Evolutionary conservation across 1,139 yeast genomes (phyloP).

Genomic region (Suhomyces chickasaworum): DNA sequence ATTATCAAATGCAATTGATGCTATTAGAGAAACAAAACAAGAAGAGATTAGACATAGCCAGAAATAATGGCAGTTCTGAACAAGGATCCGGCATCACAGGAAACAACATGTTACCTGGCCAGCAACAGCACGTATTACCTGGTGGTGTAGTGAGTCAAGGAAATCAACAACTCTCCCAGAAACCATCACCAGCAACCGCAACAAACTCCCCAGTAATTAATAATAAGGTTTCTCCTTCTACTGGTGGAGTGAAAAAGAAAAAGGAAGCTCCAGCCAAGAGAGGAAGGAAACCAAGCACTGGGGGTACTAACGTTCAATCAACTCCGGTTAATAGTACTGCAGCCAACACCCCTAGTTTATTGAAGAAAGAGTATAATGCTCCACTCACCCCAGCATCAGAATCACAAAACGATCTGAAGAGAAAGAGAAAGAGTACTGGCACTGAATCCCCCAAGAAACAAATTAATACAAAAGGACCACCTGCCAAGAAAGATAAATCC

Average conservation of each 20-base stretch:
- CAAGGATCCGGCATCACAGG: conserved; percentile 15
- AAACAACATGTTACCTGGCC: conserved; percentile 28
- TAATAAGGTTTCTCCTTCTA: conserved; percentile 41
- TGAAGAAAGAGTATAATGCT: conserved; percentile 39
- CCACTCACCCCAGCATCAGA: conserved; percentile 51
- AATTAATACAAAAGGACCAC: conserved; percentile 19
- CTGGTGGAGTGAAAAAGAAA: conserved; percentile 23
- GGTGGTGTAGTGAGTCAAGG: conserved; percentile 2
- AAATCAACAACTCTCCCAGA: conserved; percentile 16
- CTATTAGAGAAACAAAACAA: conserved; percentile 71
- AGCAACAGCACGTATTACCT: conserved; percentile 14
- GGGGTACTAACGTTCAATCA: conserved; percentile 15
- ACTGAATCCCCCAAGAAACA: conserved; percentile 41
- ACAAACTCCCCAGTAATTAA: conserved; percentile 36
- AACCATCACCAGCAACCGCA: conserved; percentile 33
- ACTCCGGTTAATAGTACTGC: conserved; percentile 20
- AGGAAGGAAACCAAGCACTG: conserved; percentile 37
- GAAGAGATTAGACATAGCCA: conserved; percentile 56
- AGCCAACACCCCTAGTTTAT: conserved; percentile 30
- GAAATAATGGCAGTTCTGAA: conserved; percentile 34
- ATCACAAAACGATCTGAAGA: conserved; percentile 30
- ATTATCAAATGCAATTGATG: conserved; percentile 76
- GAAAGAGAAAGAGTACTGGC: conserved; percentile 28
- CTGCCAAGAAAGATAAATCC: conserved; percentile 20
- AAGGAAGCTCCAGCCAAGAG: conserved; percentile 36